These are phyloP conservation scores for Lodderomyces parapsilosis DNA, from an alignment of 1,139 yeast species.

Conservation along the genomic window DNA sequence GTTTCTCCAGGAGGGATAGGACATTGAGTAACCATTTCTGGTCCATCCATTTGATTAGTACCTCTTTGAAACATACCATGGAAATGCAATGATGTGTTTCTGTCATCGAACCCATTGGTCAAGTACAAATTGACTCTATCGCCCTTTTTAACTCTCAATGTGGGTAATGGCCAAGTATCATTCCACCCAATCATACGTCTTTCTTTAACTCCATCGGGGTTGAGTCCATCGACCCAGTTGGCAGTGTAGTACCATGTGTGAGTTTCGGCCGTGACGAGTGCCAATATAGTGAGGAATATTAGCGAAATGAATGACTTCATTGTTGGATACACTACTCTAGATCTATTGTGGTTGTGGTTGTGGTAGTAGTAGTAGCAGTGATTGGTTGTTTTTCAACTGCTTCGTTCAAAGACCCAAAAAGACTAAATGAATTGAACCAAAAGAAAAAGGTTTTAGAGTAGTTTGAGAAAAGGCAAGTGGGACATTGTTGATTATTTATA, in stretches of 20 bases:
- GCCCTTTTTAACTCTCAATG: constrained; percentile 59
- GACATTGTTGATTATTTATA: neutral
- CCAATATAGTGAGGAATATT: constrained; percentile 37
- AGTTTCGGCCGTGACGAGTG: constrained; percentile 36
- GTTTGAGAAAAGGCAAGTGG: neutral
- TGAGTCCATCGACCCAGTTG: constrained; percentile 51
- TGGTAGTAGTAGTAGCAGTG: neutral
- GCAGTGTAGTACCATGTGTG: constrained; percentile 55
- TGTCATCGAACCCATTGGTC: constrained; percentile 53
- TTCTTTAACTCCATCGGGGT: constrained; percentile 60
- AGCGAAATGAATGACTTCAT: neutral
- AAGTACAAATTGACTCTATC: constrained; percentile 61
- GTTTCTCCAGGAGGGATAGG: constrained; percentile 70
- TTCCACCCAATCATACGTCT: constrained; percentile 65
- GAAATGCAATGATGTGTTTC: constrained; percentile 68
- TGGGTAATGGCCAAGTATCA: constrained; percentile 74
- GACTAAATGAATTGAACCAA: constrained; percentile 4
- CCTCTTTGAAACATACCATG: constrained; percentile 73
- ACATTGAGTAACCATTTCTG: constrained; percentile 75
- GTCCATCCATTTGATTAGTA: constrained; percentile 70
- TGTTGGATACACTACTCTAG: neutral
- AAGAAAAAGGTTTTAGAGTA: constrained; percentile 3
- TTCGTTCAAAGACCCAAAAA: constrained; percentile 4
- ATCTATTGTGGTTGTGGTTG: too few relatives aligned
- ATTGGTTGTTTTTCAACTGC: neutral